Conservation (phyloP, 768 basidiomycete species). For the Coprinopsis strossmayeri region DNA sequence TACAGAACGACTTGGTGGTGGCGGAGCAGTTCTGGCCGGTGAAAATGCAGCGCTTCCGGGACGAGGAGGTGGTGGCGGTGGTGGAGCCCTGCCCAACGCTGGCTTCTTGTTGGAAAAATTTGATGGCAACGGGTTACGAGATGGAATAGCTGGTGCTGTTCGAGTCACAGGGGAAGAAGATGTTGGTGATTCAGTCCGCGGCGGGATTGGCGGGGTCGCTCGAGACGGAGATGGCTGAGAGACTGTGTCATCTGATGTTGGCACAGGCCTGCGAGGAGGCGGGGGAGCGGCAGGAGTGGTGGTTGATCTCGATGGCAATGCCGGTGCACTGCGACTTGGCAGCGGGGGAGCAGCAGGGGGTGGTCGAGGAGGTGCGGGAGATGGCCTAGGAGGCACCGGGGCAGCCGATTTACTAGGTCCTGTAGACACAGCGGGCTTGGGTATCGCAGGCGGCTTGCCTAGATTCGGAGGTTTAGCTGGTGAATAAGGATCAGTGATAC, state of each 20-base stretch:
- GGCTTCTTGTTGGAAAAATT: constrained; percentile 10
- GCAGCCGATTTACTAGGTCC: too few relatives aligned
- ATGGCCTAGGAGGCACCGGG: constrained; percentile 6
- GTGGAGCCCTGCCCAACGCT: constrained; percentile 10
- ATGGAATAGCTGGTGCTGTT: constrained; percentile 24
- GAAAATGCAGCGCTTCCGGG: constrained; percentile 20
- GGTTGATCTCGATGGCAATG: constrained; percentile 20
- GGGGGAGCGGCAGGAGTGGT: constrained; percentile 28
- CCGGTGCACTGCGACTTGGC: constrained; percentile 33
- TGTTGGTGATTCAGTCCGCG: constrained; percentile 28
- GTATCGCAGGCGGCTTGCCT: constrained; percentile 62
- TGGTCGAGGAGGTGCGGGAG: constrained; percentile 19
- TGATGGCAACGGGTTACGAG: constrained; percentile 23
- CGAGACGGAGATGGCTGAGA: constrained; percentile 35
- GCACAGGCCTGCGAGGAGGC: constrained; percentile 34
- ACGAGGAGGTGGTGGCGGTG: constrained; percentile 20
- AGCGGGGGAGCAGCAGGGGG: constrained; percentile 21
- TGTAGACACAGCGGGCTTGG: too few relatives aligned
- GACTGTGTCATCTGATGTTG: constrained; percentile 24
- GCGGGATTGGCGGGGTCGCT: constrained; percentile 34
- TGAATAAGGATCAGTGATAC: too few relatives aligned
- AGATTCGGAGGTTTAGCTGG: constrained; percentile 57
- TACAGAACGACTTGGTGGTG: constrained; percentile 24
- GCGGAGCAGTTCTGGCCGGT: constrained; percentile 29
- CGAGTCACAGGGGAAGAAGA: constrained; percentile 21